Evolutionary conservation across 192 early-diverging fungal species (phyloP), one percentile per base, ranked within the genome.

Genomic region (Podila epicladia): DNA sequence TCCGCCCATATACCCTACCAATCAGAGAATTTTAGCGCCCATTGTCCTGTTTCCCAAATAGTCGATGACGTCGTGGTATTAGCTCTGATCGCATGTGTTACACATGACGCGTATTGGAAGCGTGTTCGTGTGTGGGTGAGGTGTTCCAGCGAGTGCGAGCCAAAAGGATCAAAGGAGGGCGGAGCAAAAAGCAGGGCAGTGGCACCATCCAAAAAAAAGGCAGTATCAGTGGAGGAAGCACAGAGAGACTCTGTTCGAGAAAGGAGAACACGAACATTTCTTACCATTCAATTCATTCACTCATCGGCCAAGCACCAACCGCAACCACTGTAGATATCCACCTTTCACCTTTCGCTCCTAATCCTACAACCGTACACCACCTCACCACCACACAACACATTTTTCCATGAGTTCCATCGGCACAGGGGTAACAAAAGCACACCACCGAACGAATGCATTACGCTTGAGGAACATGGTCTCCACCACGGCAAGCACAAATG

Each of bases 341-440:
- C 26, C 49, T 51, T 66, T 29, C 22, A 17, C 50, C 8, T 24
- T 33, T 19, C 29, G n/a, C 60, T 32, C 24, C 60, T 28, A 28
- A 32, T 28, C 32, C 53, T 26, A 58, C 55, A 58, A 12, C 20
- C 53, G 1, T n/a, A 24, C 26, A 28, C 41, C 22, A 48, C 58
- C 5, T 15, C 48, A 53, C 49, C 49, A 28, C 6, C 24, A 74
- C 64, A 58, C 53, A 55, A 26, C 24, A 24, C 53, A 55, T 24
- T 73, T 55, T 64, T 72, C 11, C 62, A 96, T 97, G 95, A 94
- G 91, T 64, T 95, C 94, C 64, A 95, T 97, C 85, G 95, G 94
- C 75, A 95, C 95, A 77, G 95, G 95, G 60, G 95, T 95, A 94
- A 82, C 3, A 24, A 9, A n/a, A 24, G 5, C 37, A 12, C 31